phyloP scores from a whole-genome alignment of 2,329 filamentous ascomycete species.

The Coniochaeta sp. region DNA sequence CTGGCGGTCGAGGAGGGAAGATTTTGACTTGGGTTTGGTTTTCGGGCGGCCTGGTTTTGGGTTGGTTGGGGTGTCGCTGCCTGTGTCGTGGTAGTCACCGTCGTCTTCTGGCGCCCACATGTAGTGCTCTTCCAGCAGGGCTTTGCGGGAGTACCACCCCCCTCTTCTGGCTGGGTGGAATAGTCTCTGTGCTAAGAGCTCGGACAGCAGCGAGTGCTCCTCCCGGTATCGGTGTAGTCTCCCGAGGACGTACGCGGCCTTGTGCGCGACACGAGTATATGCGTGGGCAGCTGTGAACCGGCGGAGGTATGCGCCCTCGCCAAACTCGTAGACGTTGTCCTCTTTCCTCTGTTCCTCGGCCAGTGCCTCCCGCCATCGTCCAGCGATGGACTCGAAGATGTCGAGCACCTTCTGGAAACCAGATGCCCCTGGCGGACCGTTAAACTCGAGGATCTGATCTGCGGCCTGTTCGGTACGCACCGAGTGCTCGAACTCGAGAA shows the following conservation, averaged over 20 bases:
- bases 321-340: slow-evolving; percentile 66
- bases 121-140: slow-evolving; percentile 90
- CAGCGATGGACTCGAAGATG: slow-evolving; percentile 67
- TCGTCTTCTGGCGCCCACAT: slow-evolving; percentile 54
- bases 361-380: slow-evolving; percentile 69
- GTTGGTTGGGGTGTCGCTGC: slow-evolving; percentile 19
- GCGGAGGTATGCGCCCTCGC: slow-evolving; percentile 82
- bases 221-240: slow-evolving; percentile 72
- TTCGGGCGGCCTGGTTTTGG: not conserved
- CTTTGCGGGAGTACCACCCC: slow-evolving; percentile 93
- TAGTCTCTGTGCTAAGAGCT: slow-evolving; percentile 71
- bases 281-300: slow-evolving; percentile 89
- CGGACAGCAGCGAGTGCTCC: slow-evolving; percentile 67
- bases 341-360: slow-evolving; percentile 73
- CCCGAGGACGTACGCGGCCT: slow-evolving; percentile 71
- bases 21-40: not conserved
- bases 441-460: slow-evolving; percentile 76
- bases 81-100: slow-evolving; percentile 24
- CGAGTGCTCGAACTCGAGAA: slow-evolving; percentile 86
- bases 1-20: no score
- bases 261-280: slow-evolving; percentile 89
- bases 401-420: slow-evolving; percentile 62
- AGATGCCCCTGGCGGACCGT: slow-evolving; percentile 59
- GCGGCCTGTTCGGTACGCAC: slow-evolving; percentile 75
- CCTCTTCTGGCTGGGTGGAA: slow-evolving; percentile 83